phyloP scores from a whole-genome alignment of 352 stramenopile genomes.

The Phytopythium mirpurense region DNA sequence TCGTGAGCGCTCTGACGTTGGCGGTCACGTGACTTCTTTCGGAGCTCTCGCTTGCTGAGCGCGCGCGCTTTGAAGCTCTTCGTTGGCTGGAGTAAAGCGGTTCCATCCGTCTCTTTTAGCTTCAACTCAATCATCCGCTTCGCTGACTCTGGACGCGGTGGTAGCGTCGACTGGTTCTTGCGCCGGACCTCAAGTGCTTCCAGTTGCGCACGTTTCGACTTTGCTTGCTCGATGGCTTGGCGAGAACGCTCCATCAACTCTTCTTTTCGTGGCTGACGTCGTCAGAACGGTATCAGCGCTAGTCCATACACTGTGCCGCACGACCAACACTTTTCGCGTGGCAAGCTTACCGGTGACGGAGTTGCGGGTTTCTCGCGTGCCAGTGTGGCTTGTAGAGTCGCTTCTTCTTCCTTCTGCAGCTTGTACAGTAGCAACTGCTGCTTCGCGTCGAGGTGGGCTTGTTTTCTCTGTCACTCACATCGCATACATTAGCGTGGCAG shows the following conservation, averaged over 20 bases:
- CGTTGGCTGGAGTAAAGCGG: slow-evolving; percentile 34
- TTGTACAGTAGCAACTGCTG: slow-evolving; percentile 75
- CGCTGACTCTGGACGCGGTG: slow-evolving; percentile 31
- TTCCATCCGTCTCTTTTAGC: slow-evolving; percentile 6
- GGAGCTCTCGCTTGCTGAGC: slow-evolving; percentile 42
- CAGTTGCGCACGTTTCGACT: slow-evolving; percentile 40
- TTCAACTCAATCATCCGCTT: slow-evolving; percentile 6
- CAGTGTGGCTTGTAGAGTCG: slow-evolving; percentile 11
- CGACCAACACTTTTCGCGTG: slow-evolving; percentile 1
- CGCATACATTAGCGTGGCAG: slow-evolving; percentile 1
- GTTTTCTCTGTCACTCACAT: slow-evolving; percentile 25
- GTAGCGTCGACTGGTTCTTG: slow-evolving; percentile 30
- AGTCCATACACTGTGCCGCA: neutral
- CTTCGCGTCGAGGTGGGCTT: slow-evolving; percentile 67
- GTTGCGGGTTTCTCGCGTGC: slow-evolving; percentile 11
- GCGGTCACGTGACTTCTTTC: slow-evolving; percentile 25
- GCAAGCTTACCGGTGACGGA: slow-evolving; percentile 21
- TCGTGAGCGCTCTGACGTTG: slow-evolving; percentile 49
- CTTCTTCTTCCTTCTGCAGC: slow-evolving; percentile 69
- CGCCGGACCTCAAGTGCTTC: slow-evolving; percentile 33
- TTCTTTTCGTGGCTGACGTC: slow-evolving; percentile 29
- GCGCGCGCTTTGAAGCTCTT: slow-evolving; percentile 47
- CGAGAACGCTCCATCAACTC: slow-evolving; percentile 45
- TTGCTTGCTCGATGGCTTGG: slow-evolving; percentile 50
- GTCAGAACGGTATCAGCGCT: neutral